phyloP scores from a whole-genome alignment of 176 grass and related monocot genomes.

The Oropetium thomaeum region DNA sequence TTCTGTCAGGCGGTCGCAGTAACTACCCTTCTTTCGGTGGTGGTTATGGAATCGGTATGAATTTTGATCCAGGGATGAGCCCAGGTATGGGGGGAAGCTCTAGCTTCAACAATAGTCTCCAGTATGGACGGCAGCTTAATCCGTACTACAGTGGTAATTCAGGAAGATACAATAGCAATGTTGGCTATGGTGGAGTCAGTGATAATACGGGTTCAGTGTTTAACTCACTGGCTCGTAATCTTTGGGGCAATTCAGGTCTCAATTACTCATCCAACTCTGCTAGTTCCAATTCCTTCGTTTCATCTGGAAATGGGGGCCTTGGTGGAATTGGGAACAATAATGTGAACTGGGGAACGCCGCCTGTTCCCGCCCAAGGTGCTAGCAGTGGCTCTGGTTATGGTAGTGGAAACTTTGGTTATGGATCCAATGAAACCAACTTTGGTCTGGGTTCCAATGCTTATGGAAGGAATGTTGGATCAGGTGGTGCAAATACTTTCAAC shows the following conservation, averaged over 20 bases:
- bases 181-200: constrained; percentile 57
- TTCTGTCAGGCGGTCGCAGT: constrained; percentile 53
- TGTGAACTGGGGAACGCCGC: constrained; percentile 80
- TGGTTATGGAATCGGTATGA: constrained; percentile 74
- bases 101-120: constrained; percentile 63
- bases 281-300: constrained; percentile 61
- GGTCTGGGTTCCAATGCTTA: constrained; percentile 50
- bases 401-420: constrained; percentile 65
- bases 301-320: constrained; percentile 67
- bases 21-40: constrained; percentile 73
- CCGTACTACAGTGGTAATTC: constrained; percentile 79
- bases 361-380: constrained; percentile 53
- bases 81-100: constrained; percentile 49
- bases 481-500: constrained; percentile 48
- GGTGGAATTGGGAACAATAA: constrained; percentile 65
- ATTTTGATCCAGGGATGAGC: constrained; percentile 62
- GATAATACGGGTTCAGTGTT: constrained; percentile 57
- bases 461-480: constrained; percentile 62
- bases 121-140: constrained; percentile 58
- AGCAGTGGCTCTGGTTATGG: constrained; percentile 43
- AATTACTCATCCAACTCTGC: constrained; percentile 61
- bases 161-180: constrained; percentile 59
- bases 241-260: constrained; percentile 61
- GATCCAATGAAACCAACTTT: constrained; percentile 53
- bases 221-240: constrained; percentile 69